A percentile compares a stretch with the other conserved stretches of the same genome.
phyloP scores from a whole-genome alignment of 352 stramenopile genomes.

The Phytophthora cajani region DNA sequence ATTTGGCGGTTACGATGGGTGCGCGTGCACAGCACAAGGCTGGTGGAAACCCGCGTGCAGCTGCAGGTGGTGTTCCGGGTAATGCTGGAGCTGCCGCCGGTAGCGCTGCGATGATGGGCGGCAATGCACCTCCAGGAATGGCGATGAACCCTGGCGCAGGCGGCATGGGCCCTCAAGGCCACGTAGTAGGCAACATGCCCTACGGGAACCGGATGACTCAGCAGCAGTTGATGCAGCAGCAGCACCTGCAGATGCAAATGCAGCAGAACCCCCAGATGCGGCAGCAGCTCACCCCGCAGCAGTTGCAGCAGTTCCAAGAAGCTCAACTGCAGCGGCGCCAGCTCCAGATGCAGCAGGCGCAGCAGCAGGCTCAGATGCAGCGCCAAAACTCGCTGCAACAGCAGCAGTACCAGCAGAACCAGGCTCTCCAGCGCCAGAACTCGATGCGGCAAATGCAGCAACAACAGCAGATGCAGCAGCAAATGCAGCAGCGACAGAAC shows the following conservation, averaged over 20 bases:
- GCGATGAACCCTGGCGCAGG: constrained; percentile 54
- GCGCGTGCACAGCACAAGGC: constrained; percentile 83
- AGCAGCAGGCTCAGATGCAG: constrained; percentile 69
- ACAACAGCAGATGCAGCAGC: constrained; percentile 65
- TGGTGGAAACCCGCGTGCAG: constrained; percentile 52
- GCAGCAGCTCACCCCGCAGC: constrained; percentile 81
- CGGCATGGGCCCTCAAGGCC: constrained; percentile 63
- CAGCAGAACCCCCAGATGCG: constrained; percentile 82
- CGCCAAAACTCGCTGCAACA: constrained; percentile 64
- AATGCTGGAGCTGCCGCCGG: constrained; percentile 29
- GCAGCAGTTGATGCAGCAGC: constrained; percentile 79
- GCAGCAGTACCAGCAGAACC: constrained; percentile 64
- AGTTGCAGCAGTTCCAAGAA: constrained; percentile 83
- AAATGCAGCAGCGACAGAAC: constrained; percentile 66
- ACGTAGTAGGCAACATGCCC: constrained; percentile 75
- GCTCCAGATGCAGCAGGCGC: constrained; percentile 65
- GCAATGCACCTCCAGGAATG: constrained; percentile 52
- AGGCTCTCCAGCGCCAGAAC: constrained; percentile 57
- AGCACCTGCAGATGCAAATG: constrained; percentile 85
- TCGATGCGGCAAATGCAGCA: constrained; percentile 69
- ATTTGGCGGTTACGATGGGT: constrained; percentile 94
- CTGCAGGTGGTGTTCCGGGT: constrained; percentile 40
- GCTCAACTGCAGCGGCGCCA: constrained; percentile 76
- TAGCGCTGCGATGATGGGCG: constrained; percentile 59
- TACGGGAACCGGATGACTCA: constrained; percentile 84